Percentiles rank a stretch among this genome's conserved stretches.
phyloP scores from a whole-genome alignment of 805 yeast species.

The Hanseniaspora meyeri region DNA sequence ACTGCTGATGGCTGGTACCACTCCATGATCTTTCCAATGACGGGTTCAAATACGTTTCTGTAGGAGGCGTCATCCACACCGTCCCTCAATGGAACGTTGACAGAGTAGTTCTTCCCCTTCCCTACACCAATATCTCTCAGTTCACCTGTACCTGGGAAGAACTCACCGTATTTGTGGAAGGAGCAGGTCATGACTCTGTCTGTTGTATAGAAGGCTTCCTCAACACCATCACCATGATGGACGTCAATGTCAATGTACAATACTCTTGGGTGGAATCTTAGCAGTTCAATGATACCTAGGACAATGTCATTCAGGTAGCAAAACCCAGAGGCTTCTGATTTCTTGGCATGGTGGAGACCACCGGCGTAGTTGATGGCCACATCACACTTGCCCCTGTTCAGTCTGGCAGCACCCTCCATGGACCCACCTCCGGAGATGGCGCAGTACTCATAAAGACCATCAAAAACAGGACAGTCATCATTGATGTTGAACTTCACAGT shows the following conservation, averaged over 20 bases:
- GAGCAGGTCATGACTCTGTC: constrained; percentile 86
- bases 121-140: constrained; percentile 74
- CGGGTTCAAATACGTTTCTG: constrained; percentile 40
- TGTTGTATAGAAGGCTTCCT: constrained; percentile 84
- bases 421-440: constrained; percentile 87
- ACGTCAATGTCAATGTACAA: constrained; percentile 80
- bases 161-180: constrained; percentile 84
- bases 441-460: constrained; percentile 86
- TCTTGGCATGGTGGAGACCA: constrained; percentile 86
- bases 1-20: constrained; percentile 89
- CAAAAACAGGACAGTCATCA: constrained; percentile 89
- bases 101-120: constrained; percentile 67
- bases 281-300: constrained; percentile 62
- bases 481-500: constrained; percentile 83
- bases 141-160: constrained; percentile 89
- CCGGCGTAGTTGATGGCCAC: constrained; percentile 91
- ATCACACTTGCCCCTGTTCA: constrained; percentile 76
- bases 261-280: constrained; percentile 75
- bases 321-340: constrained; percentile 80
- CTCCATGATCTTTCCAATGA: constrained; percentile 79
- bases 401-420: constrained; percentile 78
- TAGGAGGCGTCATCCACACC: constrained; percentile 81
- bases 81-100: constrained; percentile 78
- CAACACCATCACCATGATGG: constrained; percentile 93
- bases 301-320: constrained; percentile 88